A percentile compares a stretch with the other conserved stretches of the same genome.
These are phyloP conservation scores for Fusarium nurragi DNA, from an alignment of 2,329 filamentous ascomycete genomes.

Conservation along the genomic window DNA sequence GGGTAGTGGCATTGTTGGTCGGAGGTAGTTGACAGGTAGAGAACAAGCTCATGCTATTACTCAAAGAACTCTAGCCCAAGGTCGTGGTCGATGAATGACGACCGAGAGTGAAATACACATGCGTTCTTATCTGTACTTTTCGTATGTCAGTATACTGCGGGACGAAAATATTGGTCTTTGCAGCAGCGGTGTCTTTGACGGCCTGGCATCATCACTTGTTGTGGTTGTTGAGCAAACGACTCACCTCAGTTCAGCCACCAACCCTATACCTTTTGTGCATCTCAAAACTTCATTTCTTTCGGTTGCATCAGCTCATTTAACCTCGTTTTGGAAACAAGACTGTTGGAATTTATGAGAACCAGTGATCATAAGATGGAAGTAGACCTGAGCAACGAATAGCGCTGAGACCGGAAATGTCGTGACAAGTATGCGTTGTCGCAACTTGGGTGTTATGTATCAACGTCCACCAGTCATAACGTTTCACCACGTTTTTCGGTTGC, in stretches of 20 bases:
- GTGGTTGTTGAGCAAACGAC: not conserved
- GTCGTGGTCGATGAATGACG: not conserved
- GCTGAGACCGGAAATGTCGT: not conserved
- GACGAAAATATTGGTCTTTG: no score
- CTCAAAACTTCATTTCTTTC: not conserved
- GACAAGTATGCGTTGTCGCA: no score
- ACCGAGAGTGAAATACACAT: accelerated
- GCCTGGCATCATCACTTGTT: not conserved
- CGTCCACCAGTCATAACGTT: constrained; percentile 7
- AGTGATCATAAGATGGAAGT: not conserved
- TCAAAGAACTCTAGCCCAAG: not conserved
- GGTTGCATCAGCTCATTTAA: not conserved
- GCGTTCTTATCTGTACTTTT: accelerated
- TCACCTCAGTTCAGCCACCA: not conserved
- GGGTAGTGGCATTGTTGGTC: not conserved
- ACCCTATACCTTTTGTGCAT: constrained; percentile 3
- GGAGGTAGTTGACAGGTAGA: constrained; percentile 7
- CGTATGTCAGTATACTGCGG: accelerated
- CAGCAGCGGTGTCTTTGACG: not conserved
- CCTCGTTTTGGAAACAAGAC: not conserved
- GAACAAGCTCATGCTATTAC: constrained; percentile 22
- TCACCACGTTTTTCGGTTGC: not conserved
- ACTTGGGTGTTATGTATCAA: no score
- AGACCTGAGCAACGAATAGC: not conserved
- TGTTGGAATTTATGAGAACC: not conserved